Conservation (phyloP, 495 filamentous ascomycete genomes). For the Penicillium psychrofluorescens region DNA sequence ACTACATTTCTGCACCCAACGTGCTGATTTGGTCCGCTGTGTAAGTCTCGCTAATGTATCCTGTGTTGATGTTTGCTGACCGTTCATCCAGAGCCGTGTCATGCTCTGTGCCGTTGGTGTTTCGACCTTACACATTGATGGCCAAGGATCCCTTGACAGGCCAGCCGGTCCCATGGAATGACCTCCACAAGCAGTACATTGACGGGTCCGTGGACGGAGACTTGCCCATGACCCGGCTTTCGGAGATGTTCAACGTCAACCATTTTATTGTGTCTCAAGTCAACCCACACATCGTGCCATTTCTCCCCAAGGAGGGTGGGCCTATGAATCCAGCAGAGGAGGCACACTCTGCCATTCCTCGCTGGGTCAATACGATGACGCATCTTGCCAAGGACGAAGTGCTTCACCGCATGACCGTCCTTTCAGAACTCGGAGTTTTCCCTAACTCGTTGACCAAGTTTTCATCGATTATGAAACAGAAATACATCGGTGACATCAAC, state of each 20-base stretch:
- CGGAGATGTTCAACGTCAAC: conserved; percentile 97
- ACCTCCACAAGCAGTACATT: conserved; percentile 74
- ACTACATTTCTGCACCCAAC: conserved; percentile 89
- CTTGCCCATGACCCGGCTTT: conserved; percentile 81
- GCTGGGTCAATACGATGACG: conserved; percentile 63
- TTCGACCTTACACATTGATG: conserved; percentile 64
- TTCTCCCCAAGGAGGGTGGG: conserved; percentile 66
- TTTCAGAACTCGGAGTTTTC: conserved; percentile 78
- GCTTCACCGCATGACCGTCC: conserved; percentile 70
- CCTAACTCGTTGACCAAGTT: conserved; percentile 73
- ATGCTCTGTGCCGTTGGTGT: conserved; percentile 87
- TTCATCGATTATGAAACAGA: conserved; percentile 75
- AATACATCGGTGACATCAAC: conserved; percentile 92
- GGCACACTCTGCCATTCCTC: conserved; percentile 31
- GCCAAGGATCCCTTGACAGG: conserved; percentile 83
- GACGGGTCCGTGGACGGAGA: conserved; percentile 94
- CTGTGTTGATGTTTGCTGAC: conserved; percentile 2
- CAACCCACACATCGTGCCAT: conserved; percentile 89
- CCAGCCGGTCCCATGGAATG: conserved; percentile 73
- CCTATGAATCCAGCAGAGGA: conserved; percentile 29
- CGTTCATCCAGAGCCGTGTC: conserved; percentile 60
- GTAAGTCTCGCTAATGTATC: conserved; percentile 32
- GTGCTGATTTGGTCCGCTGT: conserved; percentile 97
- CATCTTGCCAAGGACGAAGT: conserved; percentile 74
- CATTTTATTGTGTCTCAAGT: conserved; percentile 97